A percentile compares a stretch with the other conserved stretches of the same genome.
Conservation (phyloP, 2,329 filamentous ascomycete genomes). For the Fusarium siculi region DNA sequence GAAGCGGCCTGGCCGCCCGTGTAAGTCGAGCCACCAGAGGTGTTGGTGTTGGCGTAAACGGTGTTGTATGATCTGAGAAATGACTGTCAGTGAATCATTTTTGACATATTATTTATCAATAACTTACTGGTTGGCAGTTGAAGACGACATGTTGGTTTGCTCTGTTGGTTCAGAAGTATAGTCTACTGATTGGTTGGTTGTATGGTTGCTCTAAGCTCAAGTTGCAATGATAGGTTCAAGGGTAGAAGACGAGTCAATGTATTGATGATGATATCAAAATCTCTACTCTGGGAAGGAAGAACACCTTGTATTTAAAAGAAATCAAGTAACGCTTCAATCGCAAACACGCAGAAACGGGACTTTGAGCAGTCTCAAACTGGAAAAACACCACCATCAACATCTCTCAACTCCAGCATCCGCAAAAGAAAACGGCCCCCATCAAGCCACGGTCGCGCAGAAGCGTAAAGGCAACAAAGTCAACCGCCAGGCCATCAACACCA, state of each 20-base stretch:
- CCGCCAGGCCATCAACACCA: constrained; percentile 15
- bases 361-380: constrained; percentile 17
- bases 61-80: constrained; percentile 10
- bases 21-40: constrained; percentile 24
- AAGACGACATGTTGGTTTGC: constrained; percentile 20
- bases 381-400: constrained; percentile 23
- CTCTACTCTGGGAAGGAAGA: neutral
- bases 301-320: neutral
- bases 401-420: constrained; percentile 6
- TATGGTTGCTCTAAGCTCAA: neutral
- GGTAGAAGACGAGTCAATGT: neutral
- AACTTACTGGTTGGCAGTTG: constrained; percentile 23
- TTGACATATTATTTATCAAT: neutral
- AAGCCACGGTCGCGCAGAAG: constrained; percentile 7
- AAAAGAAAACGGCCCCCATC: constrained; percentile 26
- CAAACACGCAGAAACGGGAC: constrained; percentile 20
- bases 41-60: neutral
- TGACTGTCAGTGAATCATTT: neutral
- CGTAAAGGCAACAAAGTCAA: neutral
- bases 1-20: constrained; percentile 25
- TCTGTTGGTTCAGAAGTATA: neutral
- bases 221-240: neutral
- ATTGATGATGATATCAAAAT: neutral
- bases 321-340: neutral
- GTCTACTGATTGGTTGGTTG: neutral